Evolutionary conservation across 495 filamentous ascomycete species (phyloP).

Genomic region (Neohortaea acidophila): DNA sequence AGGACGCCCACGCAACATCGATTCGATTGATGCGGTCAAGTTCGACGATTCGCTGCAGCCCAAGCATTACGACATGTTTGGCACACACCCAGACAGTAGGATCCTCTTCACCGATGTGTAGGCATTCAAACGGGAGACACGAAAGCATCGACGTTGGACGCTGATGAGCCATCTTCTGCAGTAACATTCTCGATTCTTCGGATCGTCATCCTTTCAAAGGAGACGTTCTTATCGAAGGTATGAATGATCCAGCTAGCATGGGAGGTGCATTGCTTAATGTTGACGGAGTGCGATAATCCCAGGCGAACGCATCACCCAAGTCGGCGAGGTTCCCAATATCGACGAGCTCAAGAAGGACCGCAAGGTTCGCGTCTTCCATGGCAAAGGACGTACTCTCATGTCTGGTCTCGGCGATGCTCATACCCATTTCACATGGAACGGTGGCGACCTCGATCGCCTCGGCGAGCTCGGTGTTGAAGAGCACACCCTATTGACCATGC

Average conservation of each 20-base stretch:
- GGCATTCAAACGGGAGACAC: too few species aligned
- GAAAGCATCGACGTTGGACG: too few species aligned
- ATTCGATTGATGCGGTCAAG: conserved; percentile 11
- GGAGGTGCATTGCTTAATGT: too few species aligned
- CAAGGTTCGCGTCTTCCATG: conserved; percentile 28
- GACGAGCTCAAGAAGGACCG: conserved; percentile 23
- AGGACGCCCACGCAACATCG: background rate
- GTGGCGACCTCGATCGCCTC: conserved; percentile 27
- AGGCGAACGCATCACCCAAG: conserved; percentile 29
- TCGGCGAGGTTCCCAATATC: conserved; percentile 29
- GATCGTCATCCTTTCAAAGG: conserved; percentile 33
- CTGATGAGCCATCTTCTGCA: too few species aligned
- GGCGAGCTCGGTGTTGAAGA: conserved; percentile 33
- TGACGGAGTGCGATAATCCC: too few species aligned
- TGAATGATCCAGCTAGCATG: too few species aligned
- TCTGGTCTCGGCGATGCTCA: conserved; percentile 36
- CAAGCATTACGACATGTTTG: conserved; percentile 25
- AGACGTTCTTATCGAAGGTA: conserved; percentile 33
- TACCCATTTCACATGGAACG: conserved; percentile 38
- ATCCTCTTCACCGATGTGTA: conserved; percentile 34
- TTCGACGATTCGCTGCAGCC: conserved; percentile 21
- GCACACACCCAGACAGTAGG: conserved; percentile 26
- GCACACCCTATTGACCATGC: conserved; percentile 33
- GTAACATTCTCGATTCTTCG: conserved; percentile 37
- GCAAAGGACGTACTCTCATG: conserved; percentile 33